Evolutionary conservation across 805 yeast species (phyloP), one percentile per base, ranked within the genome.

Genomic region (Yamadazyma phyllophila): DNA sequence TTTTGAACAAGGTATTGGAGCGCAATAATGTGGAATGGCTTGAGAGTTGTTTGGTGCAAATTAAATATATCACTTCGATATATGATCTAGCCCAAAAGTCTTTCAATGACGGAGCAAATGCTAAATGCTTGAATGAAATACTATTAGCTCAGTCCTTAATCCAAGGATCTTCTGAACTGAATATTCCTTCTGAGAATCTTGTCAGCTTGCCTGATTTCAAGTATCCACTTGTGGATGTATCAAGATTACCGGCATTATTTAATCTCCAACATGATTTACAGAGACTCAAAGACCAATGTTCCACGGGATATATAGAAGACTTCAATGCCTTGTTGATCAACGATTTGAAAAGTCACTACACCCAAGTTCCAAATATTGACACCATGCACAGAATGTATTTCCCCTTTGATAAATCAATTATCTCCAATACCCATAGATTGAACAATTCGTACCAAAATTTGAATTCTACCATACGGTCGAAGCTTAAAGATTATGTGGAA

Each of bases 301-400:
- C 94, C 12, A 78, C 76, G 32, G 78, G 82, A n/a, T 85, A 82
- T 53, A 77, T 83, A 6, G 68, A 75, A 17, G 66, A 78, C 37
- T 82, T 91, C 56, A 69, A 76, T 7, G 76, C 77, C 17, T 55
- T 74, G 27, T 65, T 91, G 39, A 52, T 85, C 9, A 69, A 70
- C 0, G 96, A 91, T 62, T 61, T 91, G 39, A 74, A 84, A 48
- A 41, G 53, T 2, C 88, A 83, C 53, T 78, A 80, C 53, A 74
- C 75, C 29, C 62, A 71, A 1, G 76, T 80, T 0, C 67, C 82
- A 2, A 56, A 57, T 2, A 54, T 60, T 6, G 81, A 76, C 10
- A 76, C 88, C 0, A 58, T 88, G 48, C 60, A 65, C 30, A 72
- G 91, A 52, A 67, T 82, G 38, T 63, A 62, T 41, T 52, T 49